phyloP scores from a whole-genome alignment of 495 filamentous ascomycete genomes.

The Thozetella sp. region DNA sequence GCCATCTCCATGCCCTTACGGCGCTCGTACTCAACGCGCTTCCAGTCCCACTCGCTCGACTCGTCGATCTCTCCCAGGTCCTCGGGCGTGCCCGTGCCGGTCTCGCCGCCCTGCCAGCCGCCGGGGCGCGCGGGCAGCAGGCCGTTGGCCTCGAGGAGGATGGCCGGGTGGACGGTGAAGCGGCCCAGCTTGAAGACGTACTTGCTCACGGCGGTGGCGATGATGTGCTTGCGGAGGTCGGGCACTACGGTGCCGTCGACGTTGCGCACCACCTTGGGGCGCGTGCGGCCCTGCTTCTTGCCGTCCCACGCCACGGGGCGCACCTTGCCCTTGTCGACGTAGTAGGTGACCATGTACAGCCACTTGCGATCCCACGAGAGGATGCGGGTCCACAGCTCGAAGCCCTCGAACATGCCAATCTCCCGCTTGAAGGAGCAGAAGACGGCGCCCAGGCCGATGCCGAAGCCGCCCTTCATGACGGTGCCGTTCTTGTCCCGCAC shows the following conservation, averaged over 20 bases:
- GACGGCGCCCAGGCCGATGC: constrained; percentile 70
- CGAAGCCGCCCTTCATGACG: constrained; percentile 36
- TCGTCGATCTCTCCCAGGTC: constrained; percentile 22
- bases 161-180: constrained; percentile 81
- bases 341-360: constrained; percentile 51
- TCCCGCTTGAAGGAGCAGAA: constrained; percentile 69
- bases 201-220: constrained; percentile 78
- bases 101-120: constrained; percentile 43
- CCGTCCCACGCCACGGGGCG: constrained; percentile 42
- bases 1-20: constrained; percentile 48
- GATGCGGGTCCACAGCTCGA: constrained; percentile 73
- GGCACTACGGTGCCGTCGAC: constrained; percentile 42
- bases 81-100: constrained; percentile 31
- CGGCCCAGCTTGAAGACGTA: constrained; percentile 91
- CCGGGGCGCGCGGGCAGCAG: constrained; percentile 64
- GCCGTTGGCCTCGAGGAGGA: constrained; percentile 66
- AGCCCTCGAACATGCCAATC: constrained; percentile 67
- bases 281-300: constrained; percentile 15
- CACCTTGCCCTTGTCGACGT: constrained; percentile 59
- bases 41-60: constrained; percentile 48
- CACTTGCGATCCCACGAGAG: constrained; percentile 69
- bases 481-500: constrained; percentile 37
- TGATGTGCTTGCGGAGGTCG: constrained; percentile 56
- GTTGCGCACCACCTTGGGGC: constrained; percentile 20
- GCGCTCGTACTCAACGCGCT: constrained; percentile 41